These are phyloP conservation scores for Aspergillus avenaceus DNA, from an alignment of 495 filamentous ascomycete species.

Conservation along the genomic window DNA sequence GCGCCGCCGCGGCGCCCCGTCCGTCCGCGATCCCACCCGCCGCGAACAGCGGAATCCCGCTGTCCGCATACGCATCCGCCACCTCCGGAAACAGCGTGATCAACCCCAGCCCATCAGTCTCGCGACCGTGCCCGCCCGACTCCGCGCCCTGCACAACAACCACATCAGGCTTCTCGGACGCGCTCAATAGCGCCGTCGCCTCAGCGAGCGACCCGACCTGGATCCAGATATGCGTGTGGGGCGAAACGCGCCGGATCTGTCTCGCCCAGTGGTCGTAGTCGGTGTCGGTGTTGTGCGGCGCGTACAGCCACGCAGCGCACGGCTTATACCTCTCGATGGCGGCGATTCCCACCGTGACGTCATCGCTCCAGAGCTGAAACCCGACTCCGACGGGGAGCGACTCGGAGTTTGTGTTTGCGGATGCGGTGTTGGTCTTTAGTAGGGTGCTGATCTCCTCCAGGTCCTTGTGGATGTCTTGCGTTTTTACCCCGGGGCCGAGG, in stretches of 20 bases:
- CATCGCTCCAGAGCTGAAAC: constrained; percentile 54
- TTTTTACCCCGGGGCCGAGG: constrained; percentile 36
- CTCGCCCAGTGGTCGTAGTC: constrained; percentile 55
- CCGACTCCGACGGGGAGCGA: constrained; percentile 61
- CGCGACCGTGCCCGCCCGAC: constrained; percentile 70
- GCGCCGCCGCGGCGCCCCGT: constrained; percentile 57
- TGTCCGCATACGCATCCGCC: constrained; percentile 45
- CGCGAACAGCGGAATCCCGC: constrained; percentile 56
- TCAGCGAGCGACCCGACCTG: constrained; percentile 57
- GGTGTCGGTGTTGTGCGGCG: constrained; percentile 39
- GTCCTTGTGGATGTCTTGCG: constrained; percentile 25
- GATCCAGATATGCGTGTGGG: constrained; percentile 54
- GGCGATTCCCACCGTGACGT: constrained; percentile 38
- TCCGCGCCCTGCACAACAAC: constrained; percentile 71
- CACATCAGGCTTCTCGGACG: constrained; percentile 52
- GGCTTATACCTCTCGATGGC: constrained; percentile 48
- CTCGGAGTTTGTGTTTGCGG: constrained; percentile 14
- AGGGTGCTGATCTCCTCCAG: constrained; percentile 30
- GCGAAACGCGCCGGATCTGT: constrained; percentile 38
- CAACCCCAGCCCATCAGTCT: constrained; percentile 51
- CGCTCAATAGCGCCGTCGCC: constrained; percentile 37
- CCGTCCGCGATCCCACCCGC: constrained; percentile 72
- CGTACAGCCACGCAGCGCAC: constrained; percentile 69
- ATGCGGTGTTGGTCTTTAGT: constrained; percentile 12
- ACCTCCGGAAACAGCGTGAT: constrained; percentile 56